phyloP scores from a whole-genome alignment of 768 basidiomycete genomes.

The Boletus rubescentipes region DNA sequence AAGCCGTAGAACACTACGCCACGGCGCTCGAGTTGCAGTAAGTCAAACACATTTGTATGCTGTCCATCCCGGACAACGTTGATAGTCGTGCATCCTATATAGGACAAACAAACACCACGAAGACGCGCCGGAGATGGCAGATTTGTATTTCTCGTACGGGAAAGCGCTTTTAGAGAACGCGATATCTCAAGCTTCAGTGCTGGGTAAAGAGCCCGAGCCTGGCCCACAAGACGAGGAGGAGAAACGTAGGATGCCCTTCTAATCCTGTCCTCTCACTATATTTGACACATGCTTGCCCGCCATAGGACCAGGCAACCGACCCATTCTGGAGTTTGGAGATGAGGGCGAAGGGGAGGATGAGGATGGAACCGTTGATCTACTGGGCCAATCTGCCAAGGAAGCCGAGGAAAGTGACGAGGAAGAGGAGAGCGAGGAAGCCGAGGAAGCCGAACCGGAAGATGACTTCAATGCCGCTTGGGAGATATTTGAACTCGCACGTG shows the following conservation, averaged over 20 bases:
- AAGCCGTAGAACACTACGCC: constrained; percentile 82
- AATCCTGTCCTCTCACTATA: neutral
- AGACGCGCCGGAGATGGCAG: constrained; percentile 79
- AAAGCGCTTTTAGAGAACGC: constrained; percentile 93
- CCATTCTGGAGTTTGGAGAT: constrained; percentile 81
- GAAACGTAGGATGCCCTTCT: constrained; percentile 28
- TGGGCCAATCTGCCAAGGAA: constrained; percentile 56
- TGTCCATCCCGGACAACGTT: constrained; percentile 19
- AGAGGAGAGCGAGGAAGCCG: constrained; percentile 57
- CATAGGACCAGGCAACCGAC: constrained; percentile 44
- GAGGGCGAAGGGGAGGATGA: constrained; percentile 63
- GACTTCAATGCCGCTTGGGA: constrained; percentile 99
- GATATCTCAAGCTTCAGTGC: constrained; percentile 78
- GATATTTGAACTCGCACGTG: constrained; percentile 90
- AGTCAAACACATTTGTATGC: constrained; percentile 35
- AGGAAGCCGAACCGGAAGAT: constrained; percentile 85
- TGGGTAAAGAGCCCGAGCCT: constrained; percentile 78
- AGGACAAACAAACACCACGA: constrained; percentile 80
- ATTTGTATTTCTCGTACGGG: constrained; percentile 88
- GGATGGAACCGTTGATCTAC: constrained; percentile 61
- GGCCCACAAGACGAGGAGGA: constrained; percentile 42
- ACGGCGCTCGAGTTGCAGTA: constrained; percentile 82
- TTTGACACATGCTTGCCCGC: constrained; percentile 14
- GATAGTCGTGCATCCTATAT: neutral
- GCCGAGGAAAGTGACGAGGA: constrained; percentile 52